Base-by-base conservation (phyloP, 176 grass and related monocot species). In the Cenchrus purpureus region DNA sequence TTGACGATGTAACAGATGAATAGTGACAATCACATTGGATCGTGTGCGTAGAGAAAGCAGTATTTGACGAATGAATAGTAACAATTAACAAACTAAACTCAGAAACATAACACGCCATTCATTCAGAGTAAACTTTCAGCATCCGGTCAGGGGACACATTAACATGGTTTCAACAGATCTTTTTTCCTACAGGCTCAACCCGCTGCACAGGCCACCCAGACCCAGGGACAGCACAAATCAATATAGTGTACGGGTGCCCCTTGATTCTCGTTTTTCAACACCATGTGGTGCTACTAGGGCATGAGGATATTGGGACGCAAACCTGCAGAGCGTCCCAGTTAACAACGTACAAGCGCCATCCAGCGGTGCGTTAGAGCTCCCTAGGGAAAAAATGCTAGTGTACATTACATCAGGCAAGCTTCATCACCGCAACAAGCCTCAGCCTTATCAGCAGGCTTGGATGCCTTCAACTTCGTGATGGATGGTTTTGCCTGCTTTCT, bases 361-460 rank as follows among this genome's bases (percentile, higher is more conserved):
- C 44, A 32, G 31, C 31, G 74, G 76, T 67, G 51, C 75, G 10
- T 42, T 67, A 62, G 44, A 81, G 1, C 87, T 70, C 50, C 82
- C 82, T 81, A 84, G 13, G 12, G 10, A 17, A 14, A 16, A 80
- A 87, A 91, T 84, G 80, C 61, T 87, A 84, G 32, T 91, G 80
- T 84, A 84, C 89, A 91, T 55, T 80, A 87, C 81, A 91, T 19
- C 12, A 44, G 76, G 37, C 53, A 84, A 51, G 59, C 68, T 60
- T 74, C 57, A 54, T 50, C 62, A 54, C 74, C 44, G 22, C 4
- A 74, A 31, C 52, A 74, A 64, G 75, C 69, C 56, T 69, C 83
- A 45, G 75, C 69, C 56, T 69, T 87, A 45, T 34, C 73, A 28
- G 54, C 53, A 76, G 66, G 68, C 61, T 83, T 69, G 83, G 67